Percentiles rank a stretch among this genome's conserved stretches.
These are phyloP conservation scores for Ministeria vibrans DNA, from an alignment of 78 protist genomes.

Conservation along the genomic window DNA sequence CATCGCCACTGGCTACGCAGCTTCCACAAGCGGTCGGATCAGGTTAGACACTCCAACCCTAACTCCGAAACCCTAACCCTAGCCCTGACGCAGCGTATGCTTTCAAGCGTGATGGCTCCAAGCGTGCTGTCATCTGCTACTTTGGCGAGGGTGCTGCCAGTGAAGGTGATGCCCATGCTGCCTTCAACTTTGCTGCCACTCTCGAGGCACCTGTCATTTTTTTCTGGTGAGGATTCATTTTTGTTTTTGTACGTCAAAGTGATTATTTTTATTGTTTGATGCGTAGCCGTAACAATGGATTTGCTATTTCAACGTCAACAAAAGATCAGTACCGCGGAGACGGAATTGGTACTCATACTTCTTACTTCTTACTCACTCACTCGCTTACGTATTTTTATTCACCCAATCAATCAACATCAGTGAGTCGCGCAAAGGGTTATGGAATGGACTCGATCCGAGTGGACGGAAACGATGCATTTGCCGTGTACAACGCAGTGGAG, in stretches of 20 bases:
- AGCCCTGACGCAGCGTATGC: slow-evolving; percentile 85
- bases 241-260: neutral
- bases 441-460: slow-evolving; percentile 84
- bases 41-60: no score
- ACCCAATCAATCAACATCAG: neutral
- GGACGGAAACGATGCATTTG: slow-evolving; percentile 92
- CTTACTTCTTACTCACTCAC: neutral
- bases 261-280: neutral
- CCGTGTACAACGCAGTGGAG: slow-evolving; percentile 77
- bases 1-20: slow-evolving; percentile 87
- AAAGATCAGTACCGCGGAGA: slow-evolving; percentile 90
- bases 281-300: slow-evolving; percentile 87
- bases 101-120: slow-evolving; percentile 50
- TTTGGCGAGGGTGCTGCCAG: slow-evolving; percentile 97
- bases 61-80: no score
- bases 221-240: slow-evolving; percentile 57
- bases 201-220: slow-evolving; percentile 72
- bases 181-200: slow-evolving; percentile 90
- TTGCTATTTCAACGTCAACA: slow-evolving; percentile 91
- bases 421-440: slow-evolving; percentile 75
- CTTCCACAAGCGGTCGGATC: slow-evolving; percentile 92
- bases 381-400: neutral
- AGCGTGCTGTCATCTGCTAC: slow-evolving; percentile 63
- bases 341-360: slow-evolving; percentile 47
- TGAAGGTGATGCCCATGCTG: slow-evolving; percentile 96